Percentiles rank a stretch among this genome's conserved stretches.
These are phyloP conservation scores for Moesziomyces sp. DNA, from an alignment of 1,284 basidiomycete species.

Conservation along the genomic window DNA sequence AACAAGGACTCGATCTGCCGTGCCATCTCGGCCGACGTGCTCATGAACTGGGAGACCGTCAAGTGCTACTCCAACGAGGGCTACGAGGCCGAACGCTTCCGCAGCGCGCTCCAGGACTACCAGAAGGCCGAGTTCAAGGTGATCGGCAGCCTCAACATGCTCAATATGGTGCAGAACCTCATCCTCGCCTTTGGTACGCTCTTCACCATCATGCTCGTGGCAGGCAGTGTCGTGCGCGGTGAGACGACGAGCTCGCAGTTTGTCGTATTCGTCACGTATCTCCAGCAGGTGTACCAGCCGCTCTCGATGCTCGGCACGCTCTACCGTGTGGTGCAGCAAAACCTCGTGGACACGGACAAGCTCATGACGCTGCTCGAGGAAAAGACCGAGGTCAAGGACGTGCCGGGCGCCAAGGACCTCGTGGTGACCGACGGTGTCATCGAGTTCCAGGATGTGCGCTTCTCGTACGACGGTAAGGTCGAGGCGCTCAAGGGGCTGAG, in stretches of 20 bases:
- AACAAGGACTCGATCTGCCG: conserved; percentile 59
- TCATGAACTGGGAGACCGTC: conserved; percentile 67
- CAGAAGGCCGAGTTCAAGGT: conserved; percentile 80
- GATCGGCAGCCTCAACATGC: conserved; percentile 59
- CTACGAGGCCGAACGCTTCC: conserved; percentile 80
- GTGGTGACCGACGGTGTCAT: conserved; percentile 79
- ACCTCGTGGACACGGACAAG: conserved; percentile 73
- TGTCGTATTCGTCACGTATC: conserved; percentile 82
- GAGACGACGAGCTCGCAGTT: conserved; percentile 72
- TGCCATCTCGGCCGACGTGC: conserved; percentile 60
- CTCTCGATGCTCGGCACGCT: conserved; percentile 61
- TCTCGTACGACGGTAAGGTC: conserved; percentile 77
- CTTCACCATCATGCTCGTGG: conserved; percentile 54
- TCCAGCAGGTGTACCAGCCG: conserved; percentile 74
- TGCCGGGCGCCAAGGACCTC: conserved; percentile 79
- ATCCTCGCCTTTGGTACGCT: conserved; percentile 62
- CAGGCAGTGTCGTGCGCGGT: conserved; percentile 47
- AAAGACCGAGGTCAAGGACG: conserved; percentile 80
- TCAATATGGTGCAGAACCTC: conserved; percentile 62
- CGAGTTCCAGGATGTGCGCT: conserved; percentile 74
- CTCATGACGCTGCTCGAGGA: conserved; percentile 67
- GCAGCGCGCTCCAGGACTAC: conserved; percentile 79
- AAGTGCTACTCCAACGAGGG: conserved; percentile 86
- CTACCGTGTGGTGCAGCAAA: conserved; percentile 67
- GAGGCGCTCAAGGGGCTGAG: conserved; percentile 80